phyloP scores from a whole-genome alignment of 306 rosid genomes.

The Trifolium dubium region DNA sequence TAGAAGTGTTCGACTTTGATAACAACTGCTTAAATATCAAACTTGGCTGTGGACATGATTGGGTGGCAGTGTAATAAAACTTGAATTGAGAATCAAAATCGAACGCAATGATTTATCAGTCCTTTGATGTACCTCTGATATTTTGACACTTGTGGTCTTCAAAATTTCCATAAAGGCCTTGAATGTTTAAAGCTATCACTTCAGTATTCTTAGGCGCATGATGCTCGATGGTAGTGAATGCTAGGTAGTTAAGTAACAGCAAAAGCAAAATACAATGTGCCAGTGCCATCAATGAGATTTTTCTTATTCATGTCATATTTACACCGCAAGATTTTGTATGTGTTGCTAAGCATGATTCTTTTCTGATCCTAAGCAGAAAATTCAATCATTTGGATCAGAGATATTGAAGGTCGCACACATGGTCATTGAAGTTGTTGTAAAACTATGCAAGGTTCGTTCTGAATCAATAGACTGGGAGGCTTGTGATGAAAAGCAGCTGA shows the following conservation, averaged over 20 bases:
- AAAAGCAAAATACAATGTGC: background rate
- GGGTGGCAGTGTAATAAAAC: background rate
- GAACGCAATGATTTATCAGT: constrained; percentile 13
- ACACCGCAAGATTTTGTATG: constrained; percentile 14
- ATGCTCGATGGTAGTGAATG: constrained; percentile 6
- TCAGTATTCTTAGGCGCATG: constrained; percentile 8
- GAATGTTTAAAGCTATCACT: constrained; percentile 6
- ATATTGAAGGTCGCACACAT: constrained; percentile 55
- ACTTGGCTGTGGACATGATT: background rate
- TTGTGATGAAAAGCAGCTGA: constrained; percentile 47
- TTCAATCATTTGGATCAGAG: constrained; percentile 62
- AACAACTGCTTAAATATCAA: constrained; percentile 5
- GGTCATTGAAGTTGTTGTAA: constrained; percentile 65
- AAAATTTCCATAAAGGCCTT: constrained; percentile 7
- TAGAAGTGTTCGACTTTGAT: background rate
- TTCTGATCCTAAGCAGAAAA: constrained; percentile 57
- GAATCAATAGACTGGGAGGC: constrained; percentile 55
- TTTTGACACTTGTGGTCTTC: constrained; percentile 13
- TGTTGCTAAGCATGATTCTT: constrained; percentile 27
- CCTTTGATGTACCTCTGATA: constrained; percentile 1
- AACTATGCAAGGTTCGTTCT: constrained; percentile 63
- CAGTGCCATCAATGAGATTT: background rate
- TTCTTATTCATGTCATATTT: constrained; percentile 26
- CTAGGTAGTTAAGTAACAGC: constrained; percentile 10
- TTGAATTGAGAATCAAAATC: constrained; percentile 3